Evolutionary conservation across 108 stramenopile species (phyloP).

Genomic region (Aurantiochytrium sp.): DNA sequence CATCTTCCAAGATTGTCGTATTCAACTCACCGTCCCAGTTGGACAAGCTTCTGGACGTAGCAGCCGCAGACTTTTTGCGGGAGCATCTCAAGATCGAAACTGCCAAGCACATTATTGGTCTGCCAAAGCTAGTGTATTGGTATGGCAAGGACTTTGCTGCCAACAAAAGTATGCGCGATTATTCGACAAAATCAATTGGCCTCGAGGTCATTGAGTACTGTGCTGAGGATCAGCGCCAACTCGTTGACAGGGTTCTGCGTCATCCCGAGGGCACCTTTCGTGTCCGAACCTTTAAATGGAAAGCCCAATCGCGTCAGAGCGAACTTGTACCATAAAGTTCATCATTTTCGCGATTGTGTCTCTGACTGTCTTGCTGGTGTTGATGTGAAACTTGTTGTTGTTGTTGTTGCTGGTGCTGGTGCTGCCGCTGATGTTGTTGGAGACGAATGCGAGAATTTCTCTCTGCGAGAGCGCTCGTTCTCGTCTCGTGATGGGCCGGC

Average conservation of each 20-base stretch:
- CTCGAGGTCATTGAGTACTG: neutral
- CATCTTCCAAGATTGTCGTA: neutral
- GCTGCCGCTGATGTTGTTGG: too few relatives aligned
- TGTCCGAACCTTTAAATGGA: neutral
- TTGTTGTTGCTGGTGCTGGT: too few relatives aligned
- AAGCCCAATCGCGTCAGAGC: neutral
- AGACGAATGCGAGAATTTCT: too few relatives aligned
- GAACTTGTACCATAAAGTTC: neutral
- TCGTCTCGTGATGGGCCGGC: too few relatives aligned
- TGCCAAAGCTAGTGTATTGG: neutral
- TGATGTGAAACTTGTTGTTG: too few relatives aligned
- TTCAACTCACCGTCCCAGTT: neutral
- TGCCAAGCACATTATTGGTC: neutral
- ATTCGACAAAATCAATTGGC: neutral
- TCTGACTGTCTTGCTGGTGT: too few relatives aligned
- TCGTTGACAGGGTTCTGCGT: neutral
- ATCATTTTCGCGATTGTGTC: neutral
- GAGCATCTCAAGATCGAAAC: neutral
- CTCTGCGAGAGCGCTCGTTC: too few relatives aligned
- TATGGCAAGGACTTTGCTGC: conserved; percentile 1
- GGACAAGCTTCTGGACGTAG: neutral
- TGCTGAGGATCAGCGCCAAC: neutral
- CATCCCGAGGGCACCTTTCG: neutral
- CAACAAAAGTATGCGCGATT: neutral
- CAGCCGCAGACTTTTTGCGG: neutral